Conservation (phyloP, 768 basidiomycete species). For the Lentinus tigrinus region DNA sequence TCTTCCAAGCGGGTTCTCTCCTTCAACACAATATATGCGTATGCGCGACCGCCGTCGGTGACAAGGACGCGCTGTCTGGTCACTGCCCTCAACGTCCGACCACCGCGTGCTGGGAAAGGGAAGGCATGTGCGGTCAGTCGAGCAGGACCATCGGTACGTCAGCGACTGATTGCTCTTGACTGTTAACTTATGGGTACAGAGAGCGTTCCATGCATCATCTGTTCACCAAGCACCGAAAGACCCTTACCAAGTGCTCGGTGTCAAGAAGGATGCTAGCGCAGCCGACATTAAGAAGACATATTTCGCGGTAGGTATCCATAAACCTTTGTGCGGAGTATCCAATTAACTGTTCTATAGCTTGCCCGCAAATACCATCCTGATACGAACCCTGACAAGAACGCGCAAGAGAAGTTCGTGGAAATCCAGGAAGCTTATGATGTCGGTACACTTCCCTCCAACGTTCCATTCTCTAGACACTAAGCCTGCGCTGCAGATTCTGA, state of each 20-base stretch:
- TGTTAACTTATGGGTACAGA: constrained; percentile 42
- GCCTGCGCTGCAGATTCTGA: constrained; percentile 60
- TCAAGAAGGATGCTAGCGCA: constrained; percentile 75
- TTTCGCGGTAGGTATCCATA: constrained; percentile 69
- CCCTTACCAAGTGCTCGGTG: constrained; percentile 91
- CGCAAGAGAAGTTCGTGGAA: constrained; percentile 92
- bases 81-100: not conserved
- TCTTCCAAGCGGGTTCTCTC: constrained; percentile 24
- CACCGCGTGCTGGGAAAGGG: not conserved
- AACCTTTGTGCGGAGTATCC: constrained; percentile 7
- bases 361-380: constrained; percentile 99
- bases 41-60: not conserved
- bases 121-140: not conserved
- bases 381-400: constrained; percentile 88
- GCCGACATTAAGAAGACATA: constrained; percentile 97
- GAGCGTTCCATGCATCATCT: constrained; percentile 71
- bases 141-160: constrained; percentile 13
- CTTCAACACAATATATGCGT: constrained; percentile 10
- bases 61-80: constrained; percentile 10
- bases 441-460: constrained; percentile 28
- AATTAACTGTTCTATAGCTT: constrained; percentile 53
- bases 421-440: constrained; percentile 98
- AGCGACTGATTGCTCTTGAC: no score
- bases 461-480: not conserved
- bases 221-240: constrained; percentile 60